These are phyloP conservation scores for Licmophora abbreviata DNA, from an alignment of 108 stramenopile genomes.

Conservation along the genomic window DNA sequence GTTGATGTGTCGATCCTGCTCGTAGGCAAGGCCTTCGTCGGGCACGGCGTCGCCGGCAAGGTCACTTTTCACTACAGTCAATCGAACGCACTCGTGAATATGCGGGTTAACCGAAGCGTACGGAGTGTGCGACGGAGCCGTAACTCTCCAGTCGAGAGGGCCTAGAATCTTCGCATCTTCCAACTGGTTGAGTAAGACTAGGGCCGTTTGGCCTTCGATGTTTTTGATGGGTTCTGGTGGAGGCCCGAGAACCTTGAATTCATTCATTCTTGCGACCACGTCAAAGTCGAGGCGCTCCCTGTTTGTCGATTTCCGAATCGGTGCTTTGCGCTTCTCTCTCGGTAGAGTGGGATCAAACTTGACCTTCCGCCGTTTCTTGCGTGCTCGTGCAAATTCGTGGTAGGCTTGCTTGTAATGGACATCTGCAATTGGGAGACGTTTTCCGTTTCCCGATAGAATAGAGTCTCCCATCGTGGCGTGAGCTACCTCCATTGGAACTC, in stretches of 20 bases:
- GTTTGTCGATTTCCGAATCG: background rate
- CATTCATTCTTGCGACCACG: constrained; percentile 7
- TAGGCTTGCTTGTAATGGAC: constrained; percentile 13
- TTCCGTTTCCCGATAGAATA: background rate
- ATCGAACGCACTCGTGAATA: constrained; percentile 1
- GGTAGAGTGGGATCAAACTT: background rate
- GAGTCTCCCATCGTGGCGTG: constrained; percentile 2
- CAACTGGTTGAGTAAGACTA: constrained; percentile 35
- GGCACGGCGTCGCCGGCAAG: background rate
- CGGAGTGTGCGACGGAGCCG: constrained; percentile 9
- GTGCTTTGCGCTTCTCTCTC: background rate
- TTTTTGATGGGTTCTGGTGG: background rate
- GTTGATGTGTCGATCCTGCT: constrained; percentile 17
- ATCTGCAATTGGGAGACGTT: background rate
- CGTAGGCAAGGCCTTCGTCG: background rate
- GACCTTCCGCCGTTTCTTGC: background rate
- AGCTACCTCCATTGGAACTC: constrained; percentile 2
- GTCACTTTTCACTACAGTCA: background rate
- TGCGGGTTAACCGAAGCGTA: constrained; percentile 5
- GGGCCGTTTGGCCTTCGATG: constrained; percentile 24
- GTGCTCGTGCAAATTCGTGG: background rate
- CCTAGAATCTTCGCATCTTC: constrained; percentile 21
- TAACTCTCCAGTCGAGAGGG: constrained; percentile 16
- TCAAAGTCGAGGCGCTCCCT: constrained; percentile 2
- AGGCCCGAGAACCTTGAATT: constrained; percentile 7